Conservation (phyloP, 2,329 filamentous ascomycete genomes). For the Penicillium digitatum region DNA sequence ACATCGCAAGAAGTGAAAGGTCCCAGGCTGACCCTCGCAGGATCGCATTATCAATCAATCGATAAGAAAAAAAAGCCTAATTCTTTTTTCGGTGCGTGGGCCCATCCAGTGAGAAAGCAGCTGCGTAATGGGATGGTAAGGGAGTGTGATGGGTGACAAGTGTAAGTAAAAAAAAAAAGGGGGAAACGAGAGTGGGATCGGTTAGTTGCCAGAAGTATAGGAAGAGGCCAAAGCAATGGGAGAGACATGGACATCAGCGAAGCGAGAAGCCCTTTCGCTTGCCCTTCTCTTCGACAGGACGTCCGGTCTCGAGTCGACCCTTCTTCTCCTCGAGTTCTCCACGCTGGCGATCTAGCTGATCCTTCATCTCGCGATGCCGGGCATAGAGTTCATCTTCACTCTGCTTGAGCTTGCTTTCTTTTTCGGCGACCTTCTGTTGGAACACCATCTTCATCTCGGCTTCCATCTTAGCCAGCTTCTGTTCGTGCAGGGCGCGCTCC, state of each 20-base stretch:
- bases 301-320: constrained; percentile 84
- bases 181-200: constrained; percentile 19
- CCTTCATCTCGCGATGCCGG: constrained; percentile 99
- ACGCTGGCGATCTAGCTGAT: constrained; percentile 93
- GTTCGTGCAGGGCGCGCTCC: constrained; percentile 94
- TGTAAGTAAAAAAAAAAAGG: constrained; percentile 18
- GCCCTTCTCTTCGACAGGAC: constrained; percentile 93
- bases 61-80: constrained; percentile 24
- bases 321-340: constrained; percentile 98
- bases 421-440: constrained; percentile 99
- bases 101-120: constrained; percentile 26
- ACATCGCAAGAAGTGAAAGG: constrained; percentile 29
- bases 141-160: constrained; percentile 22
- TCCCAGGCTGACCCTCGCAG: constrained; percentile 19
- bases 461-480: constrained; percentile 99
- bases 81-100: constrained; percentile 27
- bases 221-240: background rate
- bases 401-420: constrained; percentile 99
- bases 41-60: constrained; percentile 25
- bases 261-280: constrained; percentile 99
- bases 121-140: constrained; percentile 21
- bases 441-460: constrained; percentile 99
- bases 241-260: constrained; percentile 57
- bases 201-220: constrained; percentile 11
- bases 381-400: constrained; percentile 98